These are phyloP conservation scores for Cyphellophora attinorum DNA, from an alignment of 2,329 filamentous ascomycete genomes.

Conservation along the genomic window DNA sequence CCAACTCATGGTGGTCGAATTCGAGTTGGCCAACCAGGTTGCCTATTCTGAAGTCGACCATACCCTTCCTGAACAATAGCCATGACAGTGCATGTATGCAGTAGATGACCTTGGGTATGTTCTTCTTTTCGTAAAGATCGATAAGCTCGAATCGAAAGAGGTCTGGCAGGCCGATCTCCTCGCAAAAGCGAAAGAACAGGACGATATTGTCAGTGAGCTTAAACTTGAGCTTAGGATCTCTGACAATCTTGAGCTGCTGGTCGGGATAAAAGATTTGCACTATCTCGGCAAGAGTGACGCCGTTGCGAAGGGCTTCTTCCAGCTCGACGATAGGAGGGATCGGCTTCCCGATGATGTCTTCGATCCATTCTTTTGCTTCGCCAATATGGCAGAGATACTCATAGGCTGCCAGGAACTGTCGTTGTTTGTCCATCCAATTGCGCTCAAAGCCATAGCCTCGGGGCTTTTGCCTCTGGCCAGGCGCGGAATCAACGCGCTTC, in stretches of 20 bases:
- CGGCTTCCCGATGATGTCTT: slow-evolving; percentile 73
- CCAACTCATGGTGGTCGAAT: slow-evolving; percentile 94
- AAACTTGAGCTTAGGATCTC: slow-evolving; percentile 75
- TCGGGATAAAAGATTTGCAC: slow-evolving; percentile 80
- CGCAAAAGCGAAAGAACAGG: slow-evolving; percentile 86
- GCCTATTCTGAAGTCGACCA: slow-evolving; percentile 90
- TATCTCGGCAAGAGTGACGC: slow-evolving; percentile 87
- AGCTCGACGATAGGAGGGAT: slow-evolving; percentile 89
- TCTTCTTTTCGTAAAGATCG: slow-evolving; percentile 98
- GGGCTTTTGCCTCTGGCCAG: slow-evolving; percentile 34
- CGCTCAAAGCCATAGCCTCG: slow-evolving; percentile 37
- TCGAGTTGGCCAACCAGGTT: slow-evolving; percentile 94
- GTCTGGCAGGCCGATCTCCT: slow-evolving; percentile 85
- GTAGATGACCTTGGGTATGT: slow-evolving; percentile 98
- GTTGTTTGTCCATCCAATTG: slow-evolving; percentile 98
- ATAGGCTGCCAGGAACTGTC: slow-evolving; percentile 92
- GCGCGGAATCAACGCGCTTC: slow-evolving; percentile 55
- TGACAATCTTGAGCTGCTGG: slow-evolving; percentile 71
- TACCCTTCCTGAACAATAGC: slow-evolving; percentile 90
- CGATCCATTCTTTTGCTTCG: slow-evolving; percentile 98
- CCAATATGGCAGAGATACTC: slow-evolving; percentile 98
- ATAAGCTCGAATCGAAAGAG: slow-evolving; percentile 95
- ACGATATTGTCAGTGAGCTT: slow-evolving; percentile 97
- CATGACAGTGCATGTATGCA: slow-evolving; percentile 96
- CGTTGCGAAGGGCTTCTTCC: slow-evolving; percentile 84